These are phyloP conservation scores for Phlyctochytrium arcticum DNA, from an alignment of 192 early-diverging fungal genomes.

Conservation along the genomic window DNA sequence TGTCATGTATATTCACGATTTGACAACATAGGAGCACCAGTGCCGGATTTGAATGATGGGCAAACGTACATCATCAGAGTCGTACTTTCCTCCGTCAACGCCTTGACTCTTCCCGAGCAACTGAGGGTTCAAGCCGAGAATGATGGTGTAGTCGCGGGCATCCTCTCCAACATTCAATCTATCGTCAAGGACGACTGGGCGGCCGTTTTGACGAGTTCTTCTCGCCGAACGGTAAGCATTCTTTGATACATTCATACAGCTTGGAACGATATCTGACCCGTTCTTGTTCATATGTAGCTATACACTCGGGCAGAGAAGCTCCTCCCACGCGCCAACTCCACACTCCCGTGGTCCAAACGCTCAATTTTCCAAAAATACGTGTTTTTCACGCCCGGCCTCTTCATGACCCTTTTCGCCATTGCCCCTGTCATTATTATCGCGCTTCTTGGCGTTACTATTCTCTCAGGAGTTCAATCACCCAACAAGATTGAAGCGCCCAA, in stretches of 20 bases:
- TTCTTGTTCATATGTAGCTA: neutral
- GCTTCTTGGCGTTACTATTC: slow-evolving; percentile 20
- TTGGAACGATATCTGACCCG: neutral
- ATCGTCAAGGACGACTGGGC: slow-evolving; percentile 8
- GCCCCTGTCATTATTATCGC: slow-evolving; percentile 17
- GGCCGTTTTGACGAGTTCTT: slow-evolving; percentile 6
- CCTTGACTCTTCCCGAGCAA: neutral
- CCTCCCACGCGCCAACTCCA: slow-evolving; percentile 2
- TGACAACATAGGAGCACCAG: neutral
- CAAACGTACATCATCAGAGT: neutral
- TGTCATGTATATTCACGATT: no score
- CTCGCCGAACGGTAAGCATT: neutral
- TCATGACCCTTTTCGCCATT: slow-evolving; percentile 26
- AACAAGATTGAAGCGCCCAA: slow-evolving; percentile 10
- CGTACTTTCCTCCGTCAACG: neutral
- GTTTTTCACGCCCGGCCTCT: slow-evolving; percentile 21
- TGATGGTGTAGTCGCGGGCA: neutral
- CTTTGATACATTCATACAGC: neutral
- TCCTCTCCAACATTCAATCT: neutral
- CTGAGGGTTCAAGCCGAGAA: neutral
- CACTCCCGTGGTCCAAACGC: slow-evolving; percentile 24
- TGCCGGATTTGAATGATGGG: neutral
- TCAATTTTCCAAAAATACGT: slow-evolving; percentile 27
- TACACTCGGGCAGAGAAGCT: neutral
- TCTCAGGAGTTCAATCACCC: slow-evolving; percentile 16